These are phyloP conservation scores for Yamadazyma insecticola DNA, from an alignment of 805 yeast species.

Conservation along the genomic window DNA sequence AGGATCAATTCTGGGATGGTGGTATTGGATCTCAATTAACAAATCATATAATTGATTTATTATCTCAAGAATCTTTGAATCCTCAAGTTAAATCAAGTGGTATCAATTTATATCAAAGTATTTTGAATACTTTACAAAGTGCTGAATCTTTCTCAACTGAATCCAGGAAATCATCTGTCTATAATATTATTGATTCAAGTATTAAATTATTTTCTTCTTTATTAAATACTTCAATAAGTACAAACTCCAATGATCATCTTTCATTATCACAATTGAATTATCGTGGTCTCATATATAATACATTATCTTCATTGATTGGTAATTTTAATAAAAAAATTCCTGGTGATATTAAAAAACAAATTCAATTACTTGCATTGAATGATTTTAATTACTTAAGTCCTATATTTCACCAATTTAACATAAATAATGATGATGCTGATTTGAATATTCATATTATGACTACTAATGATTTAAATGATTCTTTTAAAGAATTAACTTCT, in stretches of 20 bases:
- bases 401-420: conserved; percentile 6
- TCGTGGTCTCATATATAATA: too few species aligned
- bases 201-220: conserved; percentile 15
- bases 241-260: conserved; percentile 1
- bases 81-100: conserved; percentile 30
- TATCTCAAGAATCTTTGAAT: conserved; percentile 34
- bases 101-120: conserved; percentile 47
- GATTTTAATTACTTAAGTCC: conserved; percentile 18
- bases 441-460: conserved; percentile 2
- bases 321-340: conserved; percentile 22
- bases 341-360: conserved; percentile 9
- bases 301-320: conserved; percentile 20
- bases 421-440: conserved; percentile 3
- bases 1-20: conserved; percentile 78
- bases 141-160: conserved; percentile 41
- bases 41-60: conserved; percentile 38
- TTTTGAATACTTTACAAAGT: conserved; percentile 49
- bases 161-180: conserved; percentile 32
- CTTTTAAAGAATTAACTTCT: conserved; percentile 5
- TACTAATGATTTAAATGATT: conserved; percentile 10
- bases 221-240: conserved; percentile 14
- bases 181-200: conserved; percentile 16
- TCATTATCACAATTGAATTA: too few species aligned
- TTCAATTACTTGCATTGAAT: conserved; percentile 13
- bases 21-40: conserved; percentile 59